Conservation (phyloP, 2,329 filamentous ascomycete genomes). For the Diaporthe ampelina region DNA sequence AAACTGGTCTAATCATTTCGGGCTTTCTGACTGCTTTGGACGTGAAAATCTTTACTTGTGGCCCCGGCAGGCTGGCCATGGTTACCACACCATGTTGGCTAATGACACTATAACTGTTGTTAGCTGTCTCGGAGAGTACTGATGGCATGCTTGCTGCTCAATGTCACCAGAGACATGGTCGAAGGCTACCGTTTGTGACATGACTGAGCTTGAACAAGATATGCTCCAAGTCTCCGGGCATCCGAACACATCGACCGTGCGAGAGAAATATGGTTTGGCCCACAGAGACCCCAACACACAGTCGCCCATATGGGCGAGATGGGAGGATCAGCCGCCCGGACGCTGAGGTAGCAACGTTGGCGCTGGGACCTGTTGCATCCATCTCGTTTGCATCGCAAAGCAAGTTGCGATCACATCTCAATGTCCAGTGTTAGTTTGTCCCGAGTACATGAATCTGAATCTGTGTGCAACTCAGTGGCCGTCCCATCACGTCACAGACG, state of each 20-base stretch:
- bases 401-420: neutral
- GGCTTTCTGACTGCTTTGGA: neutral
- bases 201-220: neutral
- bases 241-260: slow-evolving; percentile 24
- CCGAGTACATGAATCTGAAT: neutral
- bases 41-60: neutral
- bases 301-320: neutral
- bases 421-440: neutral
- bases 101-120: neutral
- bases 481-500: neutral
- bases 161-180: neutral
- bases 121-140: neutral
- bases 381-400: slow-evolving; percentile 3
- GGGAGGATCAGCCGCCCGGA: slow-evolving; percentile 11
- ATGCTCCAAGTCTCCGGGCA: neutral
- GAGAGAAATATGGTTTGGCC: slow-evolving; percentile 10
- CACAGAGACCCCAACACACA: neutral
- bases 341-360: slow-evolving; percentile 2
- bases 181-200: neutral
- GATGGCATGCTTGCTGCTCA: neutral
- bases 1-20: neutral
- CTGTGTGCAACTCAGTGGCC: neutral
- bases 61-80: neutral
- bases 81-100: neutral
- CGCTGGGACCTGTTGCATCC: slow-evolving; percentile 21